Evolutionary conservation across 345 rosid species (phyloP), one percentile per base, ranked within the genome.

Genomic region (Heritiera fomes): DNA sequence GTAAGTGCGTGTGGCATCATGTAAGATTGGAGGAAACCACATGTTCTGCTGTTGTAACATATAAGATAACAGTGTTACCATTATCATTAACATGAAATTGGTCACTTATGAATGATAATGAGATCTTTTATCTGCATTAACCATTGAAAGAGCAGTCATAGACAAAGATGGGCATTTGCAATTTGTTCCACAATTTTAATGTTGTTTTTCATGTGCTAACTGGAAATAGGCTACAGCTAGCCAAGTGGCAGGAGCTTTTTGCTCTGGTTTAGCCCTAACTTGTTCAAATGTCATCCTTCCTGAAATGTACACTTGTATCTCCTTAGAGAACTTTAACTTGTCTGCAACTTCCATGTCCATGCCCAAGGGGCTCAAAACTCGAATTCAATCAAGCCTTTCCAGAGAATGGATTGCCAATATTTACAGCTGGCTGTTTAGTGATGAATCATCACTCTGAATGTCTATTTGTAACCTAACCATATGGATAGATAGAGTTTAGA

Each of bases 41-140:
- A n/a, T 56, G 32, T 38, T 55, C 49, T 53, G 18, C 47, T 55
- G 43, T 55, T 73, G 76, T 55, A 73, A 73, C 76, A 55, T 72
- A 32, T 18, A 32, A 14, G 28, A 34, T 52, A 15, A 8, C 2
- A 18, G 28, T 73, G 43, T 73, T 38, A 30, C 63, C 18, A 53
- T 53, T 5, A 28, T 53, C 1, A 3, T 50, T 32, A 2, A 50
- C 15, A 18, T 28, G 13, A 28, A 28, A 12, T 28, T 28, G 43
- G 8, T 15, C 13, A 40, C 11, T 15, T 64, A 64, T 38, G 47
- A 38, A 41, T 66, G 50, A 45, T 43, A 45, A 45, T 45, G 34
- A 10, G 34, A 43, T 6, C 1, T 34, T 34, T 34, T 34, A 34
- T 34, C 38, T 34, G 38, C 38, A 34, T 34, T 34, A 23, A 23